Evolutionary conservation across 2,329 filamentous ascomycete genomes (phyloP), one percentile per base, ranked within the genome.

Genomic region (Beauveria sp.): DNA sequence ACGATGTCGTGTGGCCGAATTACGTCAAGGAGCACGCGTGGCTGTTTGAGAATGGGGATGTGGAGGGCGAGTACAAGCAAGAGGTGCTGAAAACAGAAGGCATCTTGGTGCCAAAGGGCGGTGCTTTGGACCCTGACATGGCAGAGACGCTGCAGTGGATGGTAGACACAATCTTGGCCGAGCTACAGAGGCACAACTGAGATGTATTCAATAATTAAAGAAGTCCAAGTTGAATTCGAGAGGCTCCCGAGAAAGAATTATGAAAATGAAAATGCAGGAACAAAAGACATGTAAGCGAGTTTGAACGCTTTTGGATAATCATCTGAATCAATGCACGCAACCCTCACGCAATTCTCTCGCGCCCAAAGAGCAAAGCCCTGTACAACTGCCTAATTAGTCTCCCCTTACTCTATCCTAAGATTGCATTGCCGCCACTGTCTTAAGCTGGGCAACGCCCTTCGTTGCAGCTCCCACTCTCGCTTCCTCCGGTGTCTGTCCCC

Each of bases 1-100:
- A 97, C 71, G 84, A 89, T 71, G 83, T 99, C 59, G 94, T 99
- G 5, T 99, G 94, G 94, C 93, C 93, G 3, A 93, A 96, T 68
- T 97, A 97, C 73, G 90, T 89, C 3, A 79, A 83, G 58, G 85
- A 91, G 67, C 92, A 97, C 75, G 78, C 79, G 24, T 96, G 90
- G 80, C 77, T 99, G 72, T 94, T 97, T 70, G 74, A 86, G 65
- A 75, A 77, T 8, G 87, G 84, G 0, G 77, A 92, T 70, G 89
- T 91, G 0, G 83, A 89, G 66, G 83, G 83, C 0, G 68, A 74
- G 52, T 70, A 86, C 10, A 77, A 82, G 46, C 70, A 75, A 20
- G 73, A 76, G 0, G 76, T 80, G 53, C 71, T 84, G 66, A 63
- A 65, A 26, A 70, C 70, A 61, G 75, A 76, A 66, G 74, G 72